phyloP scores from a whole-genome alignment of 2,329 filamentous ascomycete genomes.

The Ophiostoma sp. region DNA sequence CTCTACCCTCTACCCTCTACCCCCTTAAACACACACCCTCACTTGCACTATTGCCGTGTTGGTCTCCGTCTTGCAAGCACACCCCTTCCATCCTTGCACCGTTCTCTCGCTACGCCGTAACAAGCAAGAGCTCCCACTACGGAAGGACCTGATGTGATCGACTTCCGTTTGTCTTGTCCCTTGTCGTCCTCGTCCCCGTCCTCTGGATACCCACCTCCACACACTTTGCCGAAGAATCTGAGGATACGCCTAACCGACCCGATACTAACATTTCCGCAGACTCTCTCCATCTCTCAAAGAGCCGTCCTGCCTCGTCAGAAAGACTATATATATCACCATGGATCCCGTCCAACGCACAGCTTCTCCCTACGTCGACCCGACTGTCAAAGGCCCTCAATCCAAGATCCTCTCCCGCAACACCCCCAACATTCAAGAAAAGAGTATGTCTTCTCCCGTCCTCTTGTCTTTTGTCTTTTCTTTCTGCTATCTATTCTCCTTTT shows the following conservation, averaged over 20 bases:
- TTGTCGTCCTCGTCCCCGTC: no score
- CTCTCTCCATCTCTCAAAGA: slow-evolving; percentile 2
- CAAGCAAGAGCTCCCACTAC: neutral
- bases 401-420: slow-evolving; percentile 36
- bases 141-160: neutral
- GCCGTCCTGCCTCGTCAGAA: neutral
- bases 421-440: slow-evolving; percentile 29
- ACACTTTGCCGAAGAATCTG: slow-evolving; percentile 14
- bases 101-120: no score
- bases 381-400: slow-evolving; percentile 41
- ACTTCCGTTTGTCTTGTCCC: slow-evolving; percentile 8
- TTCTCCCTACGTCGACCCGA: slow-evolving; percentile 43
- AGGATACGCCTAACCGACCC: slow-evolving; percentile 19
- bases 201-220: no score
- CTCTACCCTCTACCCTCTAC: neutral
- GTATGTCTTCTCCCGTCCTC: slow-evolving; percentile 27
- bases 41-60: slow-evolving; percentile 10
- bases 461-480: slow-evolving; percentile 16
- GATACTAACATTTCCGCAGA: slow-evolving; percentile 17
- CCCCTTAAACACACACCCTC: slow-evolving; percentile 1
- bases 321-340: slow-evolving; percentile 31
- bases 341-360: slow-evolving; percentile 40
- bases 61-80: slow-evolving; percentile 6
- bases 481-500: slow-evolving; percentile 23
- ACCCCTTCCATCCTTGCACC: neutral